phyloP scores from a whole-genome alignment of 352 stramenopile genomes.

The Phytophthora constricta region DNA sequence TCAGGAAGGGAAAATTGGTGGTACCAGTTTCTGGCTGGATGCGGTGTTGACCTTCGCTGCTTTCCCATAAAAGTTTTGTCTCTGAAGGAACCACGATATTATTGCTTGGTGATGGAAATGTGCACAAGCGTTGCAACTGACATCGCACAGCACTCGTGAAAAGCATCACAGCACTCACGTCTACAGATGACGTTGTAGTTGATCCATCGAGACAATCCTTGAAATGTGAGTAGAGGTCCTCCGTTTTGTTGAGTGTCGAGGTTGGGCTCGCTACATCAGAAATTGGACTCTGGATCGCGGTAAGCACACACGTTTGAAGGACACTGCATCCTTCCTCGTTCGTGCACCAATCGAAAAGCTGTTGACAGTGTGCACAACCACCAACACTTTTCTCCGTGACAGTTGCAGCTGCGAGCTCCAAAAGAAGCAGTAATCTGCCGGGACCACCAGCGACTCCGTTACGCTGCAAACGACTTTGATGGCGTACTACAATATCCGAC shows the following conservation, averaged over 20 bases:
- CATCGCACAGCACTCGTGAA: constrained; percentile 59
- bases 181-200: constrained; percentile 1
- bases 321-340: constrained; percentile 42
- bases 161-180: constrained; percentile 48
- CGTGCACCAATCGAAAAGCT: constrained; percentile 56
- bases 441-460: constrained; percentile 26
- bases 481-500: constrained; percentile 44
- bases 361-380: constrained; percentile 60
- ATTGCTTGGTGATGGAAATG: constrained; percentile 34
- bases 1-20: constrained; percentile 13
- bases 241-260: constrained; percentile 25
- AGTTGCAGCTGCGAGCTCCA: constrained; percentile 43
- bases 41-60: constrained; percentile 32
- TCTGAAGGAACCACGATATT: constrained; percentile 34
- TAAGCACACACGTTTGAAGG: constrained; percentile 47
- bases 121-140: constrained; percentile 56
- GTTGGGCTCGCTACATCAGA: constrained; percentile 21
- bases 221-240: constrained; percentile 47
- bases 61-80: constrained; percentile 58
- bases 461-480: constrained; percentile 44
- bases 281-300: constrained; percentile 9
- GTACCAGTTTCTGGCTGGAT: background rate
- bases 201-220: constrained; percentile 36
- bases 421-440: constrained; percentile 48
- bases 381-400: constrained; percentile 49